These are phyloP conservation scores for Mycena epipterygia DNA, from an alignment of 768 basidiomycete species.

Conservation along the genomic window DNA sequence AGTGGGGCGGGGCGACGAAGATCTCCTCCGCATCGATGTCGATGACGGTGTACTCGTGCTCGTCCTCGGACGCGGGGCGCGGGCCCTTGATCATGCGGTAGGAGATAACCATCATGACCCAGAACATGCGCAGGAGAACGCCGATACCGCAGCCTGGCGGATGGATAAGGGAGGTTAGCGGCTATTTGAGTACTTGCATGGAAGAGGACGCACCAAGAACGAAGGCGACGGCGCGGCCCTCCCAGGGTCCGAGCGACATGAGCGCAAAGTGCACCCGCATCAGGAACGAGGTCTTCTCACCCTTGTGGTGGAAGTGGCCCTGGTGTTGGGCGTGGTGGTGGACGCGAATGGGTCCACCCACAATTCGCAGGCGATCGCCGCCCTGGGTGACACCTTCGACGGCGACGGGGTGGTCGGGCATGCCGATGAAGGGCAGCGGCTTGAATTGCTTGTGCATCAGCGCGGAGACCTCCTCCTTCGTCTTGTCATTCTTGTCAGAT, in stretches of 20 bases:
- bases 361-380: conserved; percentile 15
- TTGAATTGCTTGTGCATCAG: conserved; percentile 39
- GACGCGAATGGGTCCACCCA: conserved; percentile 34
- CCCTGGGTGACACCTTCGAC: not conserved
- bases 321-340: conserved; percentile 43
- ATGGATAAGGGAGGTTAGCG: not conserved
- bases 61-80: conserved; percentile 45
- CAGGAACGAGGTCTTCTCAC: conserved; percentile 60
- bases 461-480: no score
- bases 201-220: conserved; percentile 70
- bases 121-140: conserved; percentile 85
- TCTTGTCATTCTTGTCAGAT: no score
- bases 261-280: conserved; percentile 75
- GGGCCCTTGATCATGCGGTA: conserved; percentile 65
- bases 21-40: conserved; percentile 62
- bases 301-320: conserved; percentile 40
- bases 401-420: conserved; percentile 34
- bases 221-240: conserved; percentile 86
- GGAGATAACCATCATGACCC: conserved; percentile 74
- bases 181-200: not conserved
- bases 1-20: conserved; percentile 67
- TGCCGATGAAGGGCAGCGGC: conserved; percentile 52
- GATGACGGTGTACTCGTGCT: conserved; percentile 55
- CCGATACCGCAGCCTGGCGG: conserved; percentile 84
- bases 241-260: conserved; percentile 83